Percentiles rank a stretch among this genome's conserved stretches.
phyloP scores from a whole-genome alignment of 768 basidiomycete species.

The Leucocoprinus leucothites region DNA sequence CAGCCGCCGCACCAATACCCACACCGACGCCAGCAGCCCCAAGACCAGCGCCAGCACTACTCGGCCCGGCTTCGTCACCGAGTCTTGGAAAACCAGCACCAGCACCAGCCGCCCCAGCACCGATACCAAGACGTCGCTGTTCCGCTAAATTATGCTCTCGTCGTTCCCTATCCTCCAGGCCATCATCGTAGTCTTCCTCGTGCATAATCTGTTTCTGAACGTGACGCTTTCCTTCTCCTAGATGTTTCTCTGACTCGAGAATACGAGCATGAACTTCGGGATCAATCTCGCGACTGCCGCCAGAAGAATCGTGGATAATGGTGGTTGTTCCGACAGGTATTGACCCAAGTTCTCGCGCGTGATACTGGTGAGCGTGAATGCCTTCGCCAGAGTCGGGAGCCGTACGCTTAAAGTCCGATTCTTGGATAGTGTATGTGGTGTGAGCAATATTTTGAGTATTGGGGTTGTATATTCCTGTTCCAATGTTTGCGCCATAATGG shows the following conservation, averaged over 20 bases:
- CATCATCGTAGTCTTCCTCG: not conserved
- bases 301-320: not conserved
- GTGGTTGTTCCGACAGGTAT: not conserved
- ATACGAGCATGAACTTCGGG: not conserved
- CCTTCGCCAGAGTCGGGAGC: slow-evolving; percentile 2
- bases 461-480: not conserved
- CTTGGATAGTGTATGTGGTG: not conserved
- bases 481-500: not conserved
- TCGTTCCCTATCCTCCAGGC: not conserved
- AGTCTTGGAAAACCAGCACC: too few species aligned
- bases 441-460: not conserved
- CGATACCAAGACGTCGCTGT: too few species aligned
- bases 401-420: not conserved
- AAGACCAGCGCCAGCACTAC: not conserved
- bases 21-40: not conserved
- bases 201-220: not conserved
- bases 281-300: not conserved
- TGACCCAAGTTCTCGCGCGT: not conserved
- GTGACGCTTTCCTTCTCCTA: not conserved
- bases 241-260: not conserved
- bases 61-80: not conserved
- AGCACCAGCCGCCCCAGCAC: too few species aligned
- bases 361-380: slow-evolving; percentile 2
- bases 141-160: too few species aligned
- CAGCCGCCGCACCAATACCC: not conserved